Conservation (phyloP, 2,329 filamentous ascomycete species). For the Colletotrichum phormii region DNA sequence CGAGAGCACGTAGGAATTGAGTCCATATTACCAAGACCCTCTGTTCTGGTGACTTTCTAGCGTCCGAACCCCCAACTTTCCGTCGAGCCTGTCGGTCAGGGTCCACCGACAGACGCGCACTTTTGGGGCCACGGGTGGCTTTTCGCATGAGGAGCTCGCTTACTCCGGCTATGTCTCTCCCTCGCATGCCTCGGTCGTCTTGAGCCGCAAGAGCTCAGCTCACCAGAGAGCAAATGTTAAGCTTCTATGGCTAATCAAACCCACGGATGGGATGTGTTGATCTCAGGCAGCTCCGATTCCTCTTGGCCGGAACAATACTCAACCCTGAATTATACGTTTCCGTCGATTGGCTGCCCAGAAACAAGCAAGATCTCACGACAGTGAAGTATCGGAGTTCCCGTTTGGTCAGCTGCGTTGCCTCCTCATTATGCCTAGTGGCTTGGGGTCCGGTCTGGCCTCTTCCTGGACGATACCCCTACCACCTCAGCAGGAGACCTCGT, state of each 20-base stretch:
- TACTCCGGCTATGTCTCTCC: neutral
- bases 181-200: neutral
- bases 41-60: neutral
- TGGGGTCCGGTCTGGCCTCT: slow-evolving; percentile 5
- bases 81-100: neutral
- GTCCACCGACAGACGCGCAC: slow-evolving; percentile 4
- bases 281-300: neutral
- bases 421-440: slow-evolving; percentile 24
- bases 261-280: neutral
- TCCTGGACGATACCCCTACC: slow-evolving; percentile 25
- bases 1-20: neutral
- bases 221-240: neutral
- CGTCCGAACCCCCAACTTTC: neutral
- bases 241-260: neutral
- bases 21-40: neutral
- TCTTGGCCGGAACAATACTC: neutral
- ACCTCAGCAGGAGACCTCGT: slow-evolving; percentile 1
- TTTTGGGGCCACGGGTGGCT: neutral
- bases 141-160: neutral
- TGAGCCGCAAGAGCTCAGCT: neutral
- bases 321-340: neutral
- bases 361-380: neutral
- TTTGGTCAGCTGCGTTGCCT: slow-evolving; percentile 5
- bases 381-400: neutral
- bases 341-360: neutral